Conservation (phyloP, 345 rosid genomes). For the Orychophragmus violaceus region DNA sequence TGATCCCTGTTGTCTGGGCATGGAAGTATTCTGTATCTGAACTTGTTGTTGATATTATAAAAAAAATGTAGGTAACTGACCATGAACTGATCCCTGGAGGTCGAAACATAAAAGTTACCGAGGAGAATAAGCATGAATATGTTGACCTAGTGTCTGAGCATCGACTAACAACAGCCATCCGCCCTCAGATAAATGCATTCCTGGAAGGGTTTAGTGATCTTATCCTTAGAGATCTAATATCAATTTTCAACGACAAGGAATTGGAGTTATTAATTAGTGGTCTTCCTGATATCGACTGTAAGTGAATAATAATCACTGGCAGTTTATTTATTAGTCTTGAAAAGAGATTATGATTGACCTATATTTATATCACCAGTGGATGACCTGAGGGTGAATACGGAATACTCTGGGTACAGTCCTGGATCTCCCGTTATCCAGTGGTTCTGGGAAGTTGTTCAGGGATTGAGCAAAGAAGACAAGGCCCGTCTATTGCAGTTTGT, state of each 20-base stretch:
- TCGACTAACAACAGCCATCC: constrained; percentile 93
- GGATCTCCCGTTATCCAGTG: constrained; percentile 92
- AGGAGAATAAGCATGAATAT: constrained; percentile 91
- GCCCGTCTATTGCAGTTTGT: constrained; percentile 96
- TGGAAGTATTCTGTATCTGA: background rate
- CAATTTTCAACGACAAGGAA: constrained; percentile 93
- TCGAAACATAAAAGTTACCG: constrained; percentile 80
- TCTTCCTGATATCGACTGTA: constrained; percentile 93
- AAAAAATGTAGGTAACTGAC: constrained; percentile 67
- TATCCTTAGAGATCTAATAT: constrained; percentile 66
- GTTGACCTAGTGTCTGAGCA: constrained; percentile 87
- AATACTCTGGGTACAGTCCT: constrained; percentile 88
- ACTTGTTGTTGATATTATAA: background rate
- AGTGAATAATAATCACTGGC: constrained; percentile 30
- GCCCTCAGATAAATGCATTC: constrained; percentile 70
- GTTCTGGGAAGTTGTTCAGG: constrained; percentile 99
- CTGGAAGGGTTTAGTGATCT: constrained; percentile 83
- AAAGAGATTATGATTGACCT: too few species aligned
- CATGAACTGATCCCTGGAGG: constrained; percentile 92
- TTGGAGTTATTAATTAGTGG: constrained; percentile 89
- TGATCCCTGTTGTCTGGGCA: background rate
- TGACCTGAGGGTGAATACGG: constrained; percentile 84
- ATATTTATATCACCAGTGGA: constrained; percentile 54
- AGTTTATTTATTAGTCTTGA: background rate
- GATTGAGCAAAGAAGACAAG: constrained; percentile 93